Evolutionary conservation across 371 early-diverging fungal genomes (phyloP).

Genomic region (Mortierella sp.): DNA sequence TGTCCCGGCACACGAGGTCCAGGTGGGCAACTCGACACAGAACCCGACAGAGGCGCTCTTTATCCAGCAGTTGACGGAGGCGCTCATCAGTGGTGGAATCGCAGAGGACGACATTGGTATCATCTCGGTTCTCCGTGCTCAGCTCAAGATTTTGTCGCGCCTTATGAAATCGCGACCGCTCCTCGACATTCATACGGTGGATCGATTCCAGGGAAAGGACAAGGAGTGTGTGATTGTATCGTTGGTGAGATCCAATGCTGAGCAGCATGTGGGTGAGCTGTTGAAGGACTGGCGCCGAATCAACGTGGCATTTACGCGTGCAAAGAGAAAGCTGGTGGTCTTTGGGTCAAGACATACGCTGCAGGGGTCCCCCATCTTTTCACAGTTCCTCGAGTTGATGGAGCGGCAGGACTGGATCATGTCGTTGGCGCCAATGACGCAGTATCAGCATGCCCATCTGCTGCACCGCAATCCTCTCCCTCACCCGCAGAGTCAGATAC

Average conservation of each 20-base stretch:
- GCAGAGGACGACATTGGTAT: constrained; percentile 79
- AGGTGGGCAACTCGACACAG: constrained; percentile 66
- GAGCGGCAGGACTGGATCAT: constrained; percentile 66
- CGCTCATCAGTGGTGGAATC: constrained; percentile 78
- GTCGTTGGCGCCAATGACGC: constrained; percentile 17
- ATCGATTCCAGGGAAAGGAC: constrained; percentile 96
- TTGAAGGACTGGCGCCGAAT: constrained; percentile 94
- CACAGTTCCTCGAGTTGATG: constrained; percentile 66
- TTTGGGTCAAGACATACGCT: constrained; percentile 87
- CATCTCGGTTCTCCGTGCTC: constrained; percentile 91
- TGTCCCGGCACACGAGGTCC: constrained; percentile 72
- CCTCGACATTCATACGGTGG: constrained; percentile 88
- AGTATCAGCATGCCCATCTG: constrained; percentile 34
- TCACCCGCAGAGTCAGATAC: background rate
- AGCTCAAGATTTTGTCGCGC: constrained; percentile 76
- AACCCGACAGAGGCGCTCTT: constrained; percentile 82
- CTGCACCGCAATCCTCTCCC: background rate
- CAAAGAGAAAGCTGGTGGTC: constrained; percentile 91
- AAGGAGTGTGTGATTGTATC: constrained; percentile 91
- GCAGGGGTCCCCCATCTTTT: constrained; percentile 67
- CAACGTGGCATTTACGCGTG: constrained; percentile 98
- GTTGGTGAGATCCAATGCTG: constrained; percentile 88
- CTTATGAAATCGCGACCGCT: constrained; percentile 57
- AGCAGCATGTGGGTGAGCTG: constrained; percentile 87
- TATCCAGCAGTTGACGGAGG: constrained; percentile 67